A percentile compares a stretch with the other conserved stretches of the same genome.
Conservation (phyloP, 2,329 filamentous ascomycete genomes). For the Calonectria hongkongensis region DNA sequence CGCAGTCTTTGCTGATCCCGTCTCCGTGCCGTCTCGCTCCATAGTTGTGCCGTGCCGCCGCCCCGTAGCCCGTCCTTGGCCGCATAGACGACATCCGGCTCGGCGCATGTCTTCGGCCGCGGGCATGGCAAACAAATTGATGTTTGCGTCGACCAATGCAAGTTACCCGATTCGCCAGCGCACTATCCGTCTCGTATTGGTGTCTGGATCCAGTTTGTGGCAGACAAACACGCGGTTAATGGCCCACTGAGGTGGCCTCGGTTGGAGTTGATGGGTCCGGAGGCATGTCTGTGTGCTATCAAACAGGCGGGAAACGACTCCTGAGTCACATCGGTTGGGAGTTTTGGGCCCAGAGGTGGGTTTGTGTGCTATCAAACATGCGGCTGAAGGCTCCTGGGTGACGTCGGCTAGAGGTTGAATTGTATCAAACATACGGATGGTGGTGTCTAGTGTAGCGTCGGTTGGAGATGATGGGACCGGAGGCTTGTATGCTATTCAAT, state of each 20-base stretch:
- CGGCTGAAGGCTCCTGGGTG: no score
- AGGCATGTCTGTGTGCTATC: neutral
- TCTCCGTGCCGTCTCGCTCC: no score
- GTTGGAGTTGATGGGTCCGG: neutral
- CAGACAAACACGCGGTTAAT: neutral
- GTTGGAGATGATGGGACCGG: neutral
- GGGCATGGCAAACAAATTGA: neutral
- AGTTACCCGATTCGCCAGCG: neutral
- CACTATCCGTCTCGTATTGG: constrained; percentile 13
- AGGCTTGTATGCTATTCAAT: neutral
- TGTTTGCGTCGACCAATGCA: neutral
- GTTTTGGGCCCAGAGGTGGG: no score
- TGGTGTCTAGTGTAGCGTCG: neutral
- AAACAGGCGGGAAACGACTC: neutral
- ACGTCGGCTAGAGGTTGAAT: no score
- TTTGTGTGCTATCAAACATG: no score
- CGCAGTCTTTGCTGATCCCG: neutral
- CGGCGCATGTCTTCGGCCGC: neutral
- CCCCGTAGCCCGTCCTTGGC: neutral
- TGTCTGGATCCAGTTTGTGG: neutral
- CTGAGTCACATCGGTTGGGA: neutral
- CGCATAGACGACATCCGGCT: neutral
- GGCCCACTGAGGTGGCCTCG: neutral
- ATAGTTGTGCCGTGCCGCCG: no score
- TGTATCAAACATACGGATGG: neutral